These are phyloP conservation scores for Colletotrichum agaves DNA, from an alignment of 2,329 filamentous ascomycete genomes.

Conservation along the genomic window DNA sequence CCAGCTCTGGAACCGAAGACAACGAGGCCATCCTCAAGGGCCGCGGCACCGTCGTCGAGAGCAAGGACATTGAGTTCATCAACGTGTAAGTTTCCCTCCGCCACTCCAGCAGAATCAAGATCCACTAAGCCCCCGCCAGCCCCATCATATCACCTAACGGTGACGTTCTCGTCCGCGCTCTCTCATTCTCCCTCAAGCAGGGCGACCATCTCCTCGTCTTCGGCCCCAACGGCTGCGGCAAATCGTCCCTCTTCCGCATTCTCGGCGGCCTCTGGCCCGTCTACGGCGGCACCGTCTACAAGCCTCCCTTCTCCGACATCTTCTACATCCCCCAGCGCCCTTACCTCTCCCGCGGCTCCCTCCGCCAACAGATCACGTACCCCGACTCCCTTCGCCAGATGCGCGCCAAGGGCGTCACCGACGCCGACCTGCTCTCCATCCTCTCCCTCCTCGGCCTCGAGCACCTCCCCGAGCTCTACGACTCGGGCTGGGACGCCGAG, in stretches of 20 bases:
- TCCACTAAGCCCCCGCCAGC: conserved; percentile 46
- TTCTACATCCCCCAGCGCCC: conserved; percentile 98
- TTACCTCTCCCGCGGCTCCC: conserved; percentile 88
- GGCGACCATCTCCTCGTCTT: conserved; percentile 95
- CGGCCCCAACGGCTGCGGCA: conserved; percentile 96
- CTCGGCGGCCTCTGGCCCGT: conserved; percentile 97
- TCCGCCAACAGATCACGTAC: conserved; percentile 98
- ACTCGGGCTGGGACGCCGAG: conserved; percentile 88
- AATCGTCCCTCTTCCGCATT: conserved; percentile 95
- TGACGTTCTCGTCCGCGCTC: conserved; percentile 85
- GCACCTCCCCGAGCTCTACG: conserved; percentile 80
- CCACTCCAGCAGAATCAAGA: neutral
- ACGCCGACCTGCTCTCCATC: conserved; percentile 81
- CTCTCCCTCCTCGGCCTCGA: conserved; percentile 85
- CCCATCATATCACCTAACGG: conserved; percentile 98
- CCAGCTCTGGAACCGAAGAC: conserved; percentile 82
- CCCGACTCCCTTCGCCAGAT: conserved; percentile 90
- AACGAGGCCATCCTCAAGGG: conserved; percentile 86
- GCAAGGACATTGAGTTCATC: conserved; percentile 83
- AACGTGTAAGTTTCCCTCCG: conserved; percentile 69
- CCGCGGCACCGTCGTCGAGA: conserved; percentile 84
- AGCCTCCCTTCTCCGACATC: conserved; percentile 91
- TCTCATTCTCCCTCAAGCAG: conserved; percentile 87
- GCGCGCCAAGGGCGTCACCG: conserved; percentile 84
- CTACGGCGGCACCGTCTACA: conserved; percentile 92